These are phyloP conservation scores for Chaetomium tenue DNA, from an alignment of 495 filamentous ascomycete species.

Conservation along the genomic window DNA sequence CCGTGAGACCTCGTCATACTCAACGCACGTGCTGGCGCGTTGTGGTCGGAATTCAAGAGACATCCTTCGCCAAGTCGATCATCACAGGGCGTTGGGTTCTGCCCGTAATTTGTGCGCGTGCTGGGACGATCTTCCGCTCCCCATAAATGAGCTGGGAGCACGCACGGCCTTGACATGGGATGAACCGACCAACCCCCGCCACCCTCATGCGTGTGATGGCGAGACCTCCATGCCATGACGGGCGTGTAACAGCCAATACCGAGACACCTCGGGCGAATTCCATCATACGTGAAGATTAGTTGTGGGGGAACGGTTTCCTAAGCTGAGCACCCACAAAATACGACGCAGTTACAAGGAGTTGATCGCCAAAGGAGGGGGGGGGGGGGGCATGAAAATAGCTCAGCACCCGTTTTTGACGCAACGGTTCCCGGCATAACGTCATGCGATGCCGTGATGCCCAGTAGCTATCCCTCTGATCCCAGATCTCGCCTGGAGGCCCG, in stretches of 20 bases:
- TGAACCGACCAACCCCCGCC: constrained; percentile 4
- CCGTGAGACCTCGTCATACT: not conserved
- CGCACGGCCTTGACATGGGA: constrained; percentile 8
- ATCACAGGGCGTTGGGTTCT: not conserved
- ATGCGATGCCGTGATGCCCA: not conserved
- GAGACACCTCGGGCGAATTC: constrained; percentile 1
- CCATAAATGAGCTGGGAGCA: constrained; percentile 6
- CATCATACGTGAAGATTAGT: not conserved
- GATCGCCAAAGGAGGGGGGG: not conserved
- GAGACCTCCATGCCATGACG: not conserved
- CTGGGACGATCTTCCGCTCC: constrained; percentile 10
- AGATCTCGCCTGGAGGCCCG: not conserved
- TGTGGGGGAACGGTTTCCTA: too few species aligned
- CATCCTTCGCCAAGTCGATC: constrained; percentile 7
- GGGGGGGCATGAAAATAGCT: not conserved
- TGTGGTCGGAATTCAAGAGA: not conserved
- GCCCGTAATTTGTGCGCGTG: constrained; percentile 12
- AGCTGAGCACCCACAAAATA: not conserved
- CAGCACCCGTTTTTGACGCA: not conserved
- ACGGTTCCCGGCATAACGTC: not conserved
- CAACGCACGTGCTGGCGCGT: not conserved
- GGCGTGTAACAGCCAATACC: constrained; percentile 1
- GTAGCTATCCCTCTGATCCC: not conserved
- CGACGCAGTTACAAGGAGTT: not conserved
- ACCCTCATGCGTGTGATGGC: constrained; percentile 17